Evolutionary conservation across 2,329 filamentous ascomycete species (phyloP).

Genomic region (Acephala macrosclerotiorum): DNA sequence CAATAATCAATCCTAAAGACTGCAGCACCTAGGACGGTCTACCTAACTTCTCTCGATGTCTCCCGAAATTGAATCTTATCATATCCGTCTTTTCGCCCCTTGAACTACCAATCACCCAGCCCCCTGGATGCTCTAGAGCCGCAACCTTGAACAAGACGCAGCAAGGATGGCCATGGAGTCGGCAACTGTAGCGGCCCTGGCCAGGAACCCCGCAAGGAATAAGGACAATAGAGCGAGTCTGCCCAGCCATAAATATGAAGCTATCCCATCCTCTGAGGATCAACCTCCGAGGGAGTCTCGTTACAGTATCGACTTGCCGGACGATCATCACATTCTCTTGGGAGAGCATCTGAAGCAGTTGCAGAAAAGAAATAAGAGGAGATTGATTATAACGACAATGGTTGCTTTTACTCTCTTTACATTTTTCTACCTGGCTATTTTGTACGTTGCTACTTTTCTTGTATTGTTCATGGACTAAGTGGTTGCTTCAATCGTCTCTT

Average conservation of each 20-base stretch:
- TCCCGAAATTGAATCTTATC: constrained; percentile 14
- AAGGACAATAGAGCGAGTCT: constrained; percentile 7
- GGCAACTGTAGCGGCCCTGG: constrained; percentile 17
- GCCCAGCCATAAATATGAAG: constrained; percentile 34
- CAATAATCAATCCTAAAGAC: not conserved
- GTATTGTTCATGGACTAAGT: not conserved
- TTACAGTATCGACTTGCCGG: constrained; percentile 16
- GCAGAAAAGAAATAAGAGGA: constrained; percentile 30
- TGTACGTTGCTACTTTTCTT: constrained; percentile 28
- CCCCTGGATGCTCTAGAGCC: constrained; percentile 8
- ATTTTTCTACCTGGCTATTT: constrained; percentile 35
- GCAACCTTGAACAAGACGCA: not conserved
- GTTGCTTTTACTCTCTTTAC: constrained; percentile 32
- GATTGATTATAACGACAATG: constrained; percentile 26
- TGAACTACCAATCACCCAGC: constrained; percentile 12
- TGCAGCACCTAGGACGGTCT: not conserved
- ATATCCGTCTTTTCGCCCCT: constrained; percentile 10
- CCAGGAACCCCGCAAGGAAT: constrained; percentile 13
- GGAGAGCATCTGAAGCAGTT: constrained; percentile 33
- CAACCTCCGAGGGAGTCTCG: constrained; percentile 12
- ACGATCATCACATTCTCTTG: constrained; percentile 20
- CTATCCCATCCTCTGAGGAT: constrained; percentile 23
- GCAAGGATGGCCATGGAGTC: constrained; percentile 26
- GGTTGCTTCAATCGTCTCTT: not conserved
- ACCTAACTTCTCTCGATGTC: constrained; percentile 17